Percentiles rank a stretch among this genome's conserved stretches.
Evolutionary conservation across 2,329 filamentous ascomycete species (phyloP).

Genomic region (Alternaria sp.): DNA sequence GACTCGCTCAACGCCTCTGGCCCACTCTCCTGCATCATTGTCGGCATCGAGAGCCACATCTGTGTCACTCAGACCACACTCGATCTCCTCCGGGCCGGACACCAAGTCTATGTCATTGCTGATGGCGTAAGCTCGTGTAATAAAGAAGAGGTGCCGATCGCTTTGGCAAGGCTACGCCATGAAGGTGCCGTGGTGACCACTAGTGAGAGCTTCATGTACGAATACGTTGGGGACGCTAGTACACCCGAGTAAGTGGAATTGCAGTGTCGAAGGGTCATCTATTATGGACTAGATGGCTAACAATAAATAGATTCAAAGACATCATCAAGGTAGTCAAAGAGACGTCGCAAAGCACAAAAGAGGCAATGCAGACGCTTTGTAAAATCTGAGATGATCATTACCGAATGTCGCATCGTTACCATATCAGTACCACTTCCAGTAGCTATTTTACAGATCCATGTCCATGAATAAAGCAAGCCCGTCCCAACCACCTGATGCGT

Average conservation of each 20-base stretch:
- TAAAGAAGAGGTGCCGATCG: conserved; percentile 77
- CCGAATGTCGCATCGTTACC: not conserved
- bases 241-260: conserved; percentile 59
- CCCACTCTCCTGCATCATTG: conserved; percentile 67
- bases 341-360: conserved; percentile 72
- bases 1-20: conserved; percentile 40
- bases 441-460: not conserved
- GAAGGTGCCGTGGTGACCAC: conserved; percentile 82
- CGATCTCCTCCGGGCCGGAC: conserved; percentile 76
- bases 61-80: conserved; percentile 88
- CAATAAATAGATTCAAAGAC: conserved; percentile 64
- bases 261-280: not conserved
- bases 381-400: conserved; percentile 54
- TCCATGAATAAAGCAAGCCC: not conserved
- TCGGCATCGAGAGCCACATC: conserved; percentile 93
- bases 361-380: conserved; percentile 69
- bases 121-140: conserved; percentile 93
- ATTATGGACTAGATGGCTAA: not conserved
- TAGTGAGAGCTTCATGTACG: conserved; percentile 89
- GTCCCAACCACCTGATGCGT: not conserved
- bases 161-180: conserved; percentile 74
- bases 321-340: conserved; percentile 82
- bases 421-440: not conserved
- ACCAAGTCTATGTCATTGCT: conserved; percentile 84
- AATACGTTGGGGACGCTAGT: conserved; percentile 82